Evolutionary conservation across 306 rosid species (phyloP), one percentile per base, ranked within the genome.

Genomic region (Cicer chorassanicum): DNA sequence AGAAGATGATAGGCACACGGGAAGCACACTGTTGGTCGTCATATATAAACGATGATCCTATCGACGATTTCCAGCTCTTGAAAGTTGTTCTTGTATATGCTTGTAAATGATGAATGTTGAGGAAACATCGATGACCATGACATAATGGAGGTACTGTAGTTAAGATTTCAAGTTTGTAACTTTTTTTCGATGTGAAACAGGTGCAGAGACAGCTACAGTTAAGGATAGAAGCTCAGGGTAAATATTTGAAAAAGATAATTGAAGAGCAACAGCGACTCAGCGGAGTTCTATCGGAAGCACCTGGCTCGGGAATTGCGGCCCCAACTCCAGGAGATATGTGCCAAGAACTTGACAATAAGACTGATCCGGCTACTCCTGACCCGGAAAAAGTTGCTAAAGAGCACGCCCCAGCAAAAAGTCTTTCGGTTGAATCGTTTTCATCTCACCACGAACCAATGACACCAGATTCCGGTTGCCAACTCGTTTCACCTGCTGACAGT

Each of bases 131-230:
- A 12, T 62, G 61, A 51, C 43, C 29, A 12, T 62, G 50, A 51
- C 66, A 46, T 9, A 73, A 62, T 66, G 68, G 29, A 12, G 49
- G 36, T 18, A 13, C 62, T 56, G 45, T 36, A 76, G 46, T 53
- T 51, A 62, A 54, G 55, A 65, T 62, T 53, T 39, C 50, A 62
- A 62, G 8, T 45, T 74, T 63, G 44, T 41, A 65, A 59, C 39
- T 1, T 45, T 55, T 38, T 43, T 34, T 34, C 64, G 9, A 72
- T 73, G 61, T 81, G 62, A 66, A 75, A 80, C 94, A 94, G 99
- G 99, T 94, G 16, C 99, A 94, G 84, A 91, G 97, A 85, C 99
- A 94, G 82, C 91, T 94, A 44, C 99, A 94, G 51, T 78, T 90
- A 46, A 86, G 99, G 50, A 94, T 94, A 72, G 99, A 94, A 85